Conservation (phyloP, 2,329 filamentous ascomycete species). For the Penicillium sp. region DNA sequence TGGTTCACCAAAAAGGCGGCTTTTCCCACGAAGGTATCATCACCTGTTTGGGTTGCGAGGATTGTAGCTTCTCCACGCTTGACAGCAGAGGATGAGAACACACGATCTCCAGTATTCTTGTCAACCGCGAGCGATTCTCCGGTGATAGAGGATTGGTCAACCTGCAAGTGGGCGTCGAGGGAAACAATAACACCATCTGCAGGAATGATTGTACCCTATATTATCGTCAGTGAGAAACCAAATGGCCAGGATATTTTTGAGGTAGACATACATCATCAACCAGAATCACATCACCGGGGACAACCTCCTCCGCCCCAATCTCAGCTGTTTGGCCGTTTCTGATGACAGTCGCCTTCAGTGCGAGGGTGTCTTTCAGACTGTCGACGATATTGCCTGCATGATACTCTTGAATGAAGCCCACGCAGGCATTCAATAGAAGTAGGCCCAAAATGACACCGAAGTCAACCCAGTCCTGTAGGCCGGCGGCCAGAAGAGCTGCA, state of each 20-base stretch:
- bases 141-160: slow-evolving; percentile 90
- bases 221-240: neutral
- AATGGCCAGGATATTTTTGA: neutral
- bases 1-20: slow-evolving; percentile 83
- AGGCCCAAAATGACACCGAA: slow-evolving; percentile 88
- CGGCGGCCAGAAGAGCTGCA: slow-evolving; percentile 78
- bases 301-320: slow-evolving; percentile 80
- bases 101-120: slow-evolving; percentile 80
- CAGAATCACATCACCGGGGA: slow-evolving; percentile 87
- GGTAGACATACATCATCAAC: slow-evolving; percentile 68
- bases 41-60: slow-evolving; percentile 81
- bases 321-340: slow-evolving; percentile 79
- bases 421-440: slow-evolving; percentile 79
- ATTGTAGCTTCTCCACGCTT: slow-evolving; percentile 89
- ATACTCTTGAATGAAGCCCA: slow-evolving; percentile 88
- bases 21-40: slow-evolving; percentile 88
- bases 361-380: slow-evolving; percentile 86
- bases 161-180: slow-evolving; percentile 81
- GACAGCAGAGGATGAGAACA: slow-evolving; percentile 84
- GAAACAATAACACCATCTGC: slow-evolving; percentile 86
- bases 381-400: slow-evolving; percentile 90
- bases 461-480: slow-evolving; percentile 88
- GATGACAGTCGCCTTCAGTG: slow-evolving; percentile 83
- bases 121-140: slow-evolving; percentile 91
- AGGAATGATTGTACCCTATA: slow-evolving; percentile 79